Percentiles rank a stretch among this genome's conserved stretches.
phyloP scores from a whole-genome alignment of 345 rosid species.

The Eutrema heterophyllum region DNA sequence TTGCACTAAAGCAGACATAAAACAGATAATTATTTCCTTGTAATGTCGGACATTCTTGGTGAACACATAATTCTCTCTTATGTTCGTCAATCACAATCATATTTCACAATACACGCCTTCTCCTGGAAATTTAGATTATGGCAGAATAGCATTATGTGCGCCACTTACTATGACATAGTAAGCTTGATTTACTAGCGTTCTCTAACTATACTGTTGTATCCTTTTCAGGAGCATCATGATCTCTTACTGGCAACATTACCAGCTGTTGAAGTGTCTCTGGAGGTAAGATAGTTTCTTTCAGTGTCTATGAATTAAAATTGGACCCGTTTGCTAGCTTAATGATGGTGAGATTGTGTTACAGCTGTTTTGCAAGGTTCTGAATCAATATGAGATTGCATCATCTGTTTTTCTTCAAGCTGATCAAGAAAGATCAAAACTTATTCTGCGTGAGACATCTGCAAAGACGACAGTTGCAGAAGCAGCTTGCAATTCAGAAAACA shows the following conservation, averaged over 20 bases:
- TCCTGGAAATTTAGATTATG: neutral
- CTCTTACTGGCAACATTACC: conserved; percentile 71
- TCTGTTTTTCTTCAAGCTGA: conserved; percentile 65
- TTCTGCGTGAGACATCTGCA: conserved; percentile 72
- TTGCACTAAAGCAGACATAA: conserved; percentile 1
- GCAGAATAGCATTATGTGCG: neutral
- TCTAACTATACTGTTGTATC: conserved; percentile 5
- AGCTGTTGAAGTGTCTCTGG: conserved; percentile 68
- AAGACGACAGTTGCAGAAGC: conserved; percentile 83
- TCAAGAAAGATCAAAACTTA: conserved; percentile 71
- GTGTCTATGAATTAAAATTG: neutral
- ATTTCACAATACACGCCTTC: neutral
- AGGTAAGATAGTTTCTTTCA: conserved; percentile 49
- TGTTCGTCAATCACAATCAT: neutral
- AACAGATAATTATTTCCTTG: neutral
- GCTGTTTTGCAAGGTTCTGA: conserved; percentile 67
- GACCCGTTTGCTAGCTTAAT: conserved; percentile 8
- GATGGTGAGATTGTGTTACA: conserved; percentile 39
- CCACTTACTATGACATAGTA: neutral
- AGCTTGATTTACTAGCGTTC: conserved; percentile 8
- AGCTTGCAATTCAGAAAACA: conserved; percentile 56
- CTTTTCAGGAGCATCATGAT: conserved; percentile 84
- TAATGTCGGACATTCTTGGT: no score
- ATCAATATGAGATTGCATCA: conserved; percentile 69
- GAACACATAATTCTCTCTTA: neutral